phyloP scores from a whole-genome alignment of 2,329 filamentous ascomycete species.

The Parastagonospora avenae region DNA sequence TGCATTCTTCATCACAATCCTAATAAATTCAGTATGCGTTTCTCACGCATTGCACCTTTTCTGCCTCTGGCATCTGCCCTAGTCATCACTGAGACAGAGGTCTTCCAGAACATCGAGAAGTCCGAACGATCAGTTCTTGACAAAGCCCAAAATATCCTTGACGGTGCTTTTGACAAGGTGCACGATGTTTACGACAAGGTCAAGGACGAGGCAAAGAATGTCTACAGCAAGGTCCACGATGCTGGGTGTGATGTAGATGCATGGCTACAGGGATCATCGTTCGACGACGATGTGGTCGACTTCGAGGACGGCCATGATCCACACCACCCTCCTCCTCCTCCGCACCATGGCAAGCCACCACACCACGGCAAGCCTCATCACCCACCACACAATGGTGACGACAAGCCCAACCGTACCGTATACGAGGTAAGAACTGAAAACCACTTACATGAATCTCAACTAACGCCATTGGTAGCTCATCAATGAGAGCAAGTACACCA shows the following conservation, averaged over 20 bases:
- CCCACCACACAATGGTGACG: slow-evolving; percentile 45
- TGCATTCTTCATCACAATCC: slow-evolving; percentile 8
- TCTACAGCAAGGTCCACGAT: slow-evolving; percentile 51
- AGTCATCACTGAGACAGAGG: slow-evolving; percentile 58
- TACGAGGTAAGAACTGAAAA: slow-evolving; percentile 60
- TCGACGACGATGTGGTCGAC: slow-evolving; percentile 41
- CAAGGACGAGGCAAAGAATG: slow-evolving; percentile 42
- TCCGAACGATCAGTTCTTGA: slow-evolving; percentile 24
- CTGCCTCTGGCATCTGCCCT: slow-evolving; percentile 58
- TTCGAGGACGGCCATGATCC: slow-evolving; percentile 43
- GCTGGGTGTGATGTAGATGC: slow-evolving; percentile 53
- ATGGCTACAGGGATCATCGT: slow-evolving; percentile 51
- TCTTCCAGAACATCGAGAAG: slow-evolving; percentile 48
- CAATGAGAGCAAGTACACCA: slow-evolving; percentile 74
- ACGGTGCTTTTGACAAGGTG: slow-evolving; percentile 39
- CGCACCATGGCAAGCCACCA: slow-evolving; percentile 25
- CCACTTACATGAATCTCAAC: neutral
- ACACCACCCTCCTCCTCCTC: slow-evolving; percentile 28
- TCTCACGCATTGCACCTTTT: slow-evolving; percentile 55
- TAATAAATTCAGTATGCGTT: slow-evolving; percentile 51
- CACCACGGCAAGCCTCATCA: slow-evolving; percentile 47
- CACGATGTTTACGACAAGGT: slow-evolving; percentile 51
- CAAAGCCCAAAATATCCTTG: slow-evolving; percentile 26
- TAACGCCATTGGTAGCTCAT: slow-evolving; percentile 58
- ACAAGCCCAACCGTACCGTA: slow-evolving; percentile 69